Base-by-base conservation (phyloP, 495 filamentous ascomycete species). In the Oidiodendron maius region DNA sequence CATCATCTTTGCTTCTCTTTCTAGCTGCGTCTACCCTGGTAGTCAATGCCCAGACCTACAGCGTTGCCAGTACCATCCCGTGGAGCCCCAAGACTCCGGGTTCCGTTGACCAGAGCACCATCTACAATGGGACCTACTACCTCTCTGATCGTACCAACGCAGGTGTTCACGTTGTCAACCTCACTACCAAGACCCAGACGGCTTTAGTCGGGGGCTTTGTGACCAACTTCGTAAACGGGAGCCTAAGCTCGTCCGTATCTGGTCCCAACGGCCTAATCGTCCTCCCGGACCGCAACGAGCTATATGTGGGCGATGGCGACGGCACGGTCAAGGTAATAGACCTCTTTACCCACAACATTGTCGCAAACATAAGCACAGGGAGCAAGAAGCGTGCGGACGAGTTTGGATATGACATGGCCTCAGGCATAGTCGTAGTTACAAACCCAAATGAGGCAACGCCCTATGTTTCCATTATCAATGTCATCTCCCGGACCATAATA, bases 81-180 rank as follows among this genome's bases (percentile, higher is more conserved):
- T 44, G 41, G 41, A 16, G 6, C 17, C 41, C 41, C 4, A 16
- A 16, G 15, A 28, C 41, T 8, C 41, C 41, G 15, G 12, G 8
- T 3, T 44, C 41, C 4, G 23, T 16, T 13, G 41, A 44, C 21
- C 41, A 44, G 41, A 44, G 41, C n/a, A 17, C 16, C 8, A 28
- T 44, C 8, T 44, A 44, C 41, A 26, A 44, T 28, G 23, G 23
- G 6, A 44, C 41, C 18, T 44, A 44, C 41, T 44, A 44, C 41
- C 21, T 44, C 8, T 26, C 41, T 28, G 41, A 44, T 22, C 41
- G 41, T 22, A 44, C 41, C 22, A 44, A 44, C 24, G 15, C 5
- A 44, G 41, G 41, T 11, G 41, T 44, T 26, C 41, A 44, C 20
- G 22, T 44, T 8, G 21, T 44, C 4, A 13, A 5, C 3, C 21